These are phyloP conservation scores for Sutorius eximius DNA, from an alignment of 1,284 basidiomycete genomes.

Conservation along the genomic window DNA sequence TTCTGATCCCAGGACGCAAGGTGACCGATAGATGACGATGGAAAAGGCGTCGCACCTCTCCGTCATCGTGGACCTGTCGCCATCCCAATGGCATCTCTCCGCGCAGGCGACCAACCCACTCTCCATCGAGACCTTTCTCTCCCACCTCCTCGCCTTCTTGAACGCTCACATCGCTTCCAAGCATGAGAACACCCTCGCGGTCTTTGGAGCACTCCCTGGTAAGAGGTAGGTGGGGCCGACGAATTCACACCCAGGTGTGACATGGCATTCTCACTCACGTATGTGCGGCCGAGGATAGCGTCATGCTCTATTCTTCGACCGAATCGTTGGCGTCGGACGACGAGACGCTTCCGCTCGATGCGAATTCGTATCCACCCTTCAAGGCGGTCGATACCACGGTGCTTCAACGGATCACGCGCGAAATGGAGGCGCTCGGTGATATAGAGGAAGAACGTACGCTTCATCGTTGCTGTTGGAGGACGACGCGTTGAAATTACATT, in stretches of 20 bases:
- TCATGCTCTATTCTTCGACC: constrained; percentile 72
- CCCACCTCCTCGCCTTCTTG: constrained; percentile 85
- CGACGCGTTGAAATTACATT: constrained; percentile 9
- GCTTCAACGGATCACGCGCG: constrained; percentile 58
- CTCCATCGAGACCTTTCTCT: constrained; percentile 65
- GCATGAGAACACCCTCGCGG: constrained; percentile 89
- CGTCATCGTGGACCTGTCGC: constrained; percentile 81
- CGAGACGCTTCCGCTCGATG: constrained; percentile 49
- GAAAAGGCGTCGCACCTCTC: constrained; percentile 71
- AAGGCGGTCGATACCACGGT: constrained; percentile 69
- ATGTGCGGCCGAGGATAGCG: constrained; percentile 39
- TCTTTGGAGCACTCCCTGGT: constrained; percentile 86
- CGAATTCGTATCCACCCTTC: constrained; percentile 86
- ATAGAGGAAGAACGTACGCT: constrained; percentile 50
- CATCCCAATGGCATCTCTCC: constrained; percentile 76
- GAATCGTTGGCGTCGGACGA: constrained; percentile 42
- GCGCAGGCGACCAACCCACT: constrained; percentile 54
- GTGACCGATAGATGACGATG: constrained; percentile 32
- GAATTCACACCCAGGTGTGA: neutral
- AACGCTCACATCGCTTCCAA: constrained; percentile 91
- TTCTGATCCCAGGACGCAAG: too few relatives aligned
- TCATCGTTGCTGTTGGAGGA: neutral
- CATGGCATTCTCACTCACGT: constrained; percentile 1
- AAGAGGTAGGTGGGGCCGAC: constrained; percentile 56
- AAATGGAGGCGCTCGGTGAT: constrained; percentile 55